Conservation (phyloP, 2,329 filamentous ascomycete genomes). For the Colletotrichum zoysiae region DNA sequence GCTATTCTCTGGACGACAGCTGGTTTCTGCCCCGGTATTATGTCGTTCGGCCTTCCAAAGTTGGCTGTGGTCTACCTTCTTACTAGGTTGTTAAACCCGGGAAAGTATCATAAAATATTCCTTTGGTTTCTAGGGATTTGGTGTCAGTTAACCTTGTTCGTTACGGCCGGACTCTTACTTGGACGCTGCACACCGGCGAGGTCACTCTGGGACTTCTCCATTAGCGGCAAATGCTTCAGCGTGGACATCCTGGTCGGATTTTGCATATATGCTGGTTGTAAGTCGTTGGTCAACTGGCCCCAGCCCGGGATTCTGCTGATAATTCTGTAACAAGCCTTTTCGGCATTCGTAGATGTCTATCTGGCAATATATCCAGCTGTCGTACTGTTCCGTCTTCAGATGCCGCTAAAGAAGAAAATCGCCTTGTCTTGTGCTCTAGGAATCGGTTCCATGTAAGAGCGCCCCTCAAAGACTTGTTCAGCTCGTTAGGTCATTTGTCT, state of each 20-base stretch:
- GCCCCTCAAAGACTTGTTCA: constrained; percentile 16
- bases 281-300: constrained; percentile 1
- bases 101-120: constrained; percentile 49
- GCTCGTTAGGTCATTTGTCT: not conserved
- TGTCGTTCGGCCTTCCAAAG: constrained; percentile 57
- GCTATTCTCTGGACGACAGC: constrained; percentile 53
- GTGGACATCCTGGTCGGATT: constrained; percentile 53
- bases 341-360: constrained; percentile 55
- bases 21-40: constrained; percentile 53
- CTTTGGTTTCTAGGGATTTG: constrained; percentile 53
- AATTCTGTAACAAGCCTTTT: constrained; percentile 46
- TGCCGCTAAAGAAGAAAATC: constrained; percentile 57
- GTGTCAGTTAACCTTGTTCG: constrained; percentile 49
- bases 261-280: constrained; percentile 56
- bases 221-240: constrained; percentile 52
- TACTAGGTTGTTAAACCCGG: constrained; percentile 53
- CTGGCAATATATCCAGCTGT: constrained; percentile 57
- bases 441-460: constrained; percentile 52
- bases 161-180: constrained; percentile 56
- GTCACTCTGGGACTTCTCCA: constrained; percentile 55
- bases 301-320: not conserved
- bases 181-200: constrained; percentile 55
- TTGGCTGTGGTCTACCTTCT: constrained; percentile 56
- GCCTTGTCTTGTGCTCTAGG: constrained; percentile 54
- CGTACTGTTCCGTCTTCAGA: constrained; percentile 53